Conservation (phyloP, 202 grass and related monocot species). For the Bolboschoenoplectus hybrid region DNA sequence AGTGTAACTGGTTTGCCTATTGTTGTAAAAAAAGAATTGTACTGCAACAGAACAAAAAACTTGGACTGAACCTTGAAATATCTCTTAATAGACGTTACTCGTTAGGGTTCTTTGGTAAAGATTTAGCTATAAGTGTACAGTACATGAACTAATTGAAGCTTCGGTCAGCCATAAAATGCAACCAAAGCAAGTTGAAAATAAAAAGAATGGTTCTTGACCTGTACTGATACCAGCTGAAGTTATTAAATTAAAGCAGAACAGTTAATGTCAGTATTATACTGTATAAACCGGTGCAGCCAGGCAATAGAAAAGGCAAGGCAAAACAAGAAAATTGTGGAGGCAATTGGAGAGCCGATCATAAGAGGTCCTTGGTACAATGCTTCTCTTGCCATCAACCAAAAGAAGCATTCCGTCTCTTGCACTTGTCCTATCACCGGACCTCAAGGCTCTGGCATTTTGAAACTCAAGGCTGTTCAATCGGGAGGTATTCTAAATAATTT, state of each 20-base stretch:
- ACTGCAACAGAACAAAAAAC: neutral
- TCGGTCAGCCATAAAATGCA: neutral
- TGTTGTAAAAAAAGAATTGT: neutral
- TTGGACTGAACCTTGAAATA: neutral
- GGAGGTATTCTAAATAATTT: constrained; percentile 50
- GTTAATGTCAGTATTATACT: neutral
- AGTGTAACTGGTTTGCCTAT: neutral
- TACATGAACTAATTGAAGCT: neutral
- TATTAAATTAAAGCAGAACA: neutral
- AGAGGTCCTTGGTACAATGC: constrained; percentile 74
- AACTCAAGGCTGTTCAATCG: constrained; percentile 71
- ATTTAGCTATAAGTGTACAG: neutral
- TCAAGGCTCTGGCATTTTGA: constrained; percentile 66
- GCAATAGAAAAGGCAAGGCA: constrained; percentile 70
- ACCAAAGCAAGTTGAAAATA: neutral
- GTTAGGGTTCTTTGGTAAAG: neutral
- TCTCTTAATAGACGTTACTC: neutral
- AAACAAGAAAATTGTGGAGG: constrained; percentile 59
- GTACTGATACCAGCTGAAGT: neutral
- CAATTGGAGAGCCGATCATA: constrained; percentile 56
- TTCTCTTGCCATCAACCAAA: constrained; percentile 56
- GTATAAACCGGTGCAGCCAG: constrained; percentile 54
- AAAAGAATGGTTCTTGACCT: neutral
- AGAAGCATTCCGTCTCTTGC: constrained; percentile 58
- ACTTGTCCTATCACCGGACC: constrained; percentile 65